Evolutionary conservation across 2,329 filamentous ascomycete genomes (phyloP), one percentile per base, ranked within the genome.

Genomic region (Scytalidium lignicola): DNA sequence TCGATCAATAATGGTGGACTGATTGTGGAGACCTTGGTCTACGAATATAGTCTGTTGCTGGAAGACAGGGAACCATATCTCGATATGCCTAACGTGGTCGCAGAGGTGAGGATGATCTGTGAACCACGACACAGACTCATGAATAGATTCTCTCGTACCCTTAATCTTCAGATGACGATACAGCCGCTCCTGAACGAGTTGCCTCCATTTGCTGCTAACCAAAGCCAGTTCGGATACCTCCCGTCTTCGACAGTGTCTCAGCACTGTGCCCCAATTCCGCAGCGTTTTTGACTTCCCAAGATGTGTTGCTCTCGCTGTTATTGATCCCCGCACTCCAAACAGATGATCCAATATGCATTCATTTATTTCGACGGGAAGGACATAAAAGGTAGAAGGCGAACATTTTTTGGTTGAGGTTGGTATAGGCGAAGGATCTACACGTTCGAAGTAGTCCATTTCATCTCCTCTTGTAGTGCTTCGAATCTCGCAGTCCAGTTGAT

Each of bases 161-260:
- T 88, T 86, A 57, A 90, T 71, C 66, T 89, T 88, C 68, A 90
- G 80, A 63, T 88, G 85, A 40, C 86, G 76, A 67, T 88, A 90
- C 2, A 90, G 75, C 32, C 86, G 76, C 61, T 85, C 78, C 63
- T 90, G 86, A 18, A 90, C 80, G 49, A 89, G 62, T 29, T 73
- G 69, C 44, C 83, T 77, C 85, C 85, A 90, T n/a, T 76, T 67
- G 3, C 66, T 72, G 58, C 73, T 80, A 43, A 84, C 80, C 46
- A 86, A 67, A 2, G 85, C 79, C 50, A 89, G 65, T 54, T 84
- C 75, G 0, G 85, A 86, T 29, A 88, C 70, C 51, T 85, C 82
- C 54, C 80, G 83, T 52, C 85, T 72, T 48, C 85, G 74, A 4
- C 83, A 84, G 65, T 87, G 83, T 48, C 84, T 77, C 51, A 87